Conservation (phyloP, 225 moss, liverwort and hornwort species). For the Pseudoscleropodium purum region DNA sequence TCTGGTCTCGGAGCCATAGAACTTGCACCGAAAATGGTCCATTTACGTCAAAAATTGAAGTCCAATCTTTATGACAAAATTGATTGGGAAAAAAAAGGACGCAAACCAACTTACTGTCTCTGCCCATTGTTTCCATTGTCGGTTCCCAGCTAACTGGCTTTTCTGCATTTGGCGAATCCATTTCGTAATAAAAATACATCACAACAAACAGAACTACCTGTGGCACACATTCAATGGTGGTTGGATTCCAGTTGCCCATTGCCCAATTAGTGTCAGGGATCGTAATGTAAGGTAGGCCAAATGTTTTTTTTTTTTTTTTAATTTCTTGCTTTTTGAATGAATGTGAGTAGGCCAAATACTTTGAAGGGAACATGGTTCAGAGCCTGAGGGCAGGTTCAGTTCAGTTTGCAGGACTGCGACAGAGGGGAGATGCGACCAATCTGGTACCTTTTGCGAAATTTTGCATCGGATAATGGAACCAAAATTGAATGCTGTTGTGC, state of each 20-base stretch:
- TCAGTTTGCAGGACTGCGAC: not conserved
- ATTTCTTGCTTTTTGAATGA: too few species aligned
- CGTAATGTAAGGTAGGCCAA: not conserved
- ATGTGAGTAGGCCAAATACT: not conserved
- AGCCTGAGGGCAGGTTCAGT: not conserved
- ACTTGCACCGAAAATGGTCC: not conserved
- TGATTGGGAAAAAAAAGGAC: not conserved
- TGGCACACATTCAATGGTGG: not conserved
- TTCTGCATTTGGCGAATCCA: not conserved
- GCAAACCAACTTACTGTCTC: not conserved
- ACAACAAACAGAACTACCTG: not conserved
- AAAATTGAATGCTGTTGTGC: not conserved
- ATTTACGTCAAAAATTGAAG: not conserved
- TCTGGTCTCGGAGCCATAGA: not conserved
- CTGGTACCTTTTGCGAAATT: not conserved
- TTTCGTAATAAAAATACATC: not conserved
- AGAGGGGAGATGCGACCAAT: too few species aligned
- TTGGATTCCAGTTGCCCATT: not conserved
- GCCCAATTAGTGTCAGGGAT: not conserved
- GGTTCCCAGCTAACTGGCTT: too few species aligned
- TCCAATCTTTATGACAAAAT: not conserved
- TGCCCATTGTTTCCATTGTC: not conserved
- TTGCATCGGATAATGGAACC: not conserved
- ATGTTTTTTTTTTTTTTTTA: too few species aligned
- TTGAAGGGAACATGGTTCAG: not conserved